Base-by-base conservation (phyloP, 2,329 filamentous ascomycete species). In the Botrytis medusae region DNA sequence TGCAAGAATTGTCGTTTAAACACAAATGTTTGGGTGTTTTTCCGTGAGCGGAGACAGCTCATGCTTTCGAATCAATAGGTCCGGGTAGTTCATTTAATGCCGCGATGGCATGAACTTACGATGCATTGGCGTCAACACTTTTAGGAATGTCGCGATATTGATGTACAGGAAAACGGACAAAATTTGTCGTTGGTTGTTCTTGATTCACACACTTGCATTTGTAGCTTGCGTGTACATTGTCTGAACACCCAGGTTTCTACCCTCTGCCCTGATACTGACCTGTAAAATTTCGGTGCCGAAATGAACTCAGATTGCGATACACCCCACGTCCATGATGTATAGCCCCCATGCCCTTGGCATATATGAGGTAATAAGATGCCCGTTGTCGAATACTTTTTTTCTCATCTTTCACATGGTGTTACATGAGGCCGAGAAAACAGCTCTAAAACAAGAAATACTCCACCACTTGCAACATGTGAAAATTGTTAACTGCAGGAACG, bases 361-460 rank as follows among this genome's bases (percentile, higher is more conserved):
- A 22, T 22, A 51, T 51, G 63, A 51, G 63, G 32, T 67, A 67
- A 51, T 51, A n/a, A 37, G 6, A 16, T 37, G 48, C 29, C 14
- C 16, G 22, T 16, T 25, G 12, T 10, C 40, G 37, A 65, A 51
- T n/a, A 16, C 22, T 10, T n/a, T 14, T 48, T n/a, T n/a, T 22
- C n/a, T 48, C 32, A 51, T 37, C 9, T 51, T 51, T 51, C 63
- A 67, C 63, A 67, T 67, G 32, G 44, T 67, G 44, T 32, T 67
- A n/a, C 22, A 37, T 51, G 63, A n/a, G 22, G 34, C 44, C 29
- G 2, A 67, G 63, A 48, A 37, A 48, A 67, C 3, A 16, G 32
- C 29, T 34, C 12, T n/a, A 54, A 54, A 64, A 64, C 18, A 46
- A 48, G n/a, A 25, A 34, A 34, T 65, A 32, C 29, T 22, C 42